Base-by-base conservation (phyloP, 352 stramenopile genomes). In the Hyaloperonospora brassicae region DNA sequence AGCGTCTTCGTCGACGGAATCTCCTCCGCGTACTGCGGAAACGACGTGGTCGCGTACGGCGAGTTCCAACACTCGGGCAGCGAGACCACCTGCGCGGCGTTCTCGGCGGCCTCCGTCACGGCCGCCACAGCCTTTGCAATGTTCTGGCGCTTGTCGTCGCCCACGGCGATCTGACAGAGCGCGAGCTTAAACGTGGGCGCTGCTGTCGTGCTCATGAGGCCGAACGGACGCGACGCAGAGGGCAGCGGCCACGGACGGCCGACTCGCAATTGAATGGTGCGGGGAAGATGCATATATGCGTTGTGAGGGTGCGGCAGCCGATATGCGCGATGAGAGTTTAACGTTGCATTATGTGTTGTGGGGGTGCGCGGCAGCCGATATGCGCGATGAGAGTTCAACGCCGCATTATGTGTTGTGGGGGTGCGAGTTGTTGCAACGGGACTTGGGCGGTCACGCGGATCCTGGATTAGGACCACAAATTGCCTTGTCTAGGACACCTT, bases 21-120 rank as follows among this genome's bases (percentile, higher is more conserved):
- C 42, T 77, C 65, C 72, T 99, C 97, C 2, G 97, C 95, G 71
- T 99, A 99, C 48, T 97, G 78, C 34, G 87, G 87, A 79, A 99
- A 99, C 8, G 89, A 96, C 25, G 86, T 73, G 23, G 96, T 99
- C 24, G 96, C 93, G 78, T 99, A 99, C 30, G 95, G 91, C 53
- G 87, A 96, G 79, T 98, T 98, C 84, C 89, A 98, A 77, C 89
- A 97, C 70, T 98, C 94, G 22, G 94, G 93, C 42, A 98, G 76
- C 48, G 89, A 89, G 46, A 98, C 82, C 25, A 97, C 63, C 69
- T 97, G 65, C 17, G 87, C 87, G 43, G 79, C 76, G 52, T 95
- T 89, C 49, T 57, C 50, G 8, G 73, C 86, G 5, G 86, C 83
- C 50, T 89, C 69, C 7, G 70, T 69, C 50, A 95, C 68, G 40